phyloP scores from a whole-genome alignment of 2,329 filamentous ascomycete species.

The Colletotrichum navitas region DNA sequence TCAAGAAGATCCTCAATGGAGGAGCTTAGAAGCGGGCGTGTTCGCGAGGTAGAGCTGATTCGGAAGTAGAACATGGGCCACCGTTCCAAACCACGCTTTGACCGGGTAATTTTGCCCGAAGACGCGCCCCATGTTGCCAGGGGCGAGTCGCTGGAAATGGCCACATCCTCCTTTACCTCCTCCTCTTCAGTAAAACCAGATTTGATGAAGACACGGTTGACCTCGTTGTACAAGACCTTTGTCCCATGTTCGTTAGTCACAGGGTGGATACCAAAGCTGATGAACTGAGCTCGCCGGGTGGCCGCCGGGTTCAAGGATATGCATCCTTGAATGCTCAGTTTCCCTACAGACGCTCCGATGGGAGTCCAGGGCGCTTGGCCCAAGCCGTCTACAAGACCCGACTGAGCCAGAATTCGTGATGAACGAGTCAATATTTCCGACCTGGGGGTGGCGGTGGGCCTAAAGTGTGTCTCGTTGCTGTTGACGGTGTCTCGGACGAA shows the following conservation, averaged over 20 bases:
- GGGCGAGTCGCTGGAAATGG: conserved; percentile 52
- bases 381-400: conserved; percentile 68
- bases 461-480: conserved; percentile 55
- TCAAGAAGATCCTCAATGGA: conserved; percentile 55
- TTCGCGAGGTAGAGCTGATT: conserved; percentile 57
- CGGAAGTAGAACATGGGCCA: conserved; percentile 93
- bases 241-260: conserved; percentile 67
- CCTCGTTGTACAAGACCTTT: conserved; percentile 78
- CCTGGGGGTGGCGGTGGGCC: conserved; percentile 29
- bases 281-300: conserved; percentile 81
- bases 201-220: conserved; percentile 81
- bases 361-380: conserved; percentile 74
- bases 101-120: conserved; percentile 62
- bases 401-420: conserved; percentile 71
- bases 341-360: conserved; percentile 73
- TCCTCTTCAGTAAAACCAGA: conserved; percentile 81
- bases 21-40: background rate
- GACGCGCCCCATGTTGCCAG: conserved; percentile 54
- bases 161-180: conserved; percentile 49
- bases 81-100: conserved; percentile 77
- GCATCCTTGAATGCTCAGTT: conserved; percentile 74
- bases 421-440: background rate
- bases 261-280: conserved; percentile 81
- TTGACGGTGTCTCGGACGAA: conserved; percentile 65
- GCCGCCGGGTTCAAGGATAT: conserved; percentile 79